Evolutionary conservation across 805 yeast species (phyloP).

Genomic region (Candida odintsovae): DNA sequence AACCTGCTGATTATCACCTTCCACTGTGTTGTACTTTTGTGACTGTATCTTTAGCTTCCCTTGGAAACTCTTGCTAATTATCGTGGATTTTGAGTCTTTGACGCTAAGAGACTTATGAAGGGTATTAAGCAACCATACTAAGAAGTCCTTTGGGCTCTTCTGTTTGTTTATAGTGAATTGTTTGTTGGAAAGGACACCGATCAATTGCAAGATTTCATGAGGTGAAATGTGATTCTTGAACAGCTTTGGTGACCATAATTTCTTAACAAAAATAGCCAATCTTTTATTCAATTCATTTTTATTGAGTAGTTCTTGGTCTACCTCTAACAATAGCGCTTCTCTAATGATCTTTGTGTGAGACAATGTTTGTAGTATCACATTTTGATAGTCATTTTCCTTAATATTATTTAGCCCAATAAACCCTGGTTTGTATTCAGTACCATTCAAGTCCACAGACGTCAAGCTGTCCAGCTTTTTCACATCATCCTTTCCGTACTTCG

Average conservation of each 20-base stretch:
- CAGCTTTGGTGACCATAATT: slow-evolving; percentile 58
- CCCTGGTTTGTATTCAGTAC: slow-evolving; percentile 50
- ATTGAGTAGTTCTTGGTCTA: slow-evolving; percentile 12
- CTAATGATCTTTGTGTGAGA: slow-evolving; percentile 50
- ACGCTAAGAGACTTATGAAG: slow-evolving; percentile 27
- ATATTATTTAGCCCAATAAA: slow-evolving; percentile 59
- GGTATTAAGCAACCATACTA: slow-evolving; percentile 54
- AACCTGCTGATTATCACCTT: slow-evolving; percentile 17
- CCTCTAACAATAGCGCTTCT: slow-evolving; percentile 34
- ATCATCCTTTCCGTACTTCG: slow-evolving; percentile 36
- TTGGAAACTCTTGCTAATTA: slow-evolving; percentile 38
- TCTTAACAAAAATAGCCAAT: slow-evolving; percentile 44
- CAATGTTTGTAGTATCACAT: slow-evolving; percentile 49
- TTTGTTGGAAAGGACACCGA: slow-evolving; percentile 39
- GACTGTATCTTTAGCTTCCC: slow-evolving; percentile 42
- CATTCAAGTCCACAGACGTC: slow-evolving; percentile 36
- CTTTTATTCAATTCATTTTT: slow-evolving; percentile 33
- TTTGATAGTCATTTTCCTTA: slow-evolving; percentile 46
- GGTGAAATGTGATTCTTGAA: slow-evolving; percentile 62
- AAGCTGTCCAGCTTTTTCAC: slow-evolving; percentile 26
- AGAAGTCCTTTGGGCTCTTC: slow-evolving; percentile 49
- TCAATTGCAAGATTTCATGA: slow-evolving; percentile 52
- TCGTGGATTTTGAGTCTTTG: slow-evolving; percentile 15
- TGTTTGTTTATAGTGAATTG: slow-evolving; percentile 33
- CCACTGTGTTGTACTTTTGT: slow-evolving; percentile 20